phyloP scores from a whole-genome alignment of 75 land plant genomes.

The Isoetes taiwanensis region DNA sequence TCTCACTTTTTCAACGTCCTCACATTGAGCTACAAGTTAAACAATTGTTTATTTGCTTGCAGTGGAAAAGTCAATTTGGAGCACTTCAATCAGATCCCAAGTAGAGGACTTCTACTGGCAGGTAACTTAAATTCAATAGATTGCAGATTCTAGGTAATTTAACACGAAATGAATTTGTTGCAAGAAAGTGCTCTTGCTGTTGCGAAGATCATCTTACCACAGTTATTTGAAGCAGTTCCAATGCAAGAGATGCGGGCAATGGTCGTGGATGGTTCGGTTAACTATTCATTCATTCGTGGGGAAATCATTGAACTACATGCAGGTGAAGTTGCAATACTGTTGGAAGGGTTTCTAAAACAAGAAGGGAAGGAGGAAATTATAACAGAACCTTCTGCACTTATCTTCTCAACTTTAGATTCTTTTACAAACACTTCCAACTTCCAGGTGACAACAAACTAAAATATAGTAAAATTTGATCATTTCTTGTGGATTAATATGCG shows the following conservation, averaged over 20 bases:
- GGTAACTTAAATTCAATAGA: too few species aligned
- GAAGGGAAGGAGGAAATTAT: slow-evolving; percentile 19
- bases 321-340: slow-evolving; percentile 45
- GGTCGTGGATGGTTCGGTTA: slow-evolving; percentile 48
- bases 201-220: slow-evolving; percentile 62
- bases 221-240: slow-evolving; percentile 54
- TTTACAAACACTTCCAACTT: too few species aligned
- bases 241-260: slow-evolving; percentile 64
- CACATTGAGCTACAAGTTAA: too few species aligned
- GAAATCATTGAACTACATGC: slow-evolving; percentile 57
- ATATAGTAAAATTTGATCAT: too few species aligned
- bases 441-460: too few species aligned
- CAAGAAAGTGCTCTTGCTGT: slow-evolving; percentile 81
- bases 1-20: too few species aligned
- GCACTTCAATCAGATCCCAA: slow-evolving; percentile 31
- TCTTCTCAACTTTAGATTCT: too few species aligned
- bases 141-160: too few species aligned
- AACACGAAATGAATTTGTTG: too few species aligned
- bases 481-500: too few species aligned
- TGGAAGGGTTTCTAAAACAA: slow-evolving; percentile 72
- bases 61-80: too few species aligned
- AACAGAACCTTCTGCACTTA: slow-evolving; percentile 19
- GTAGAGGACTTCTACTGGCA: slow-evolving; percentile 89
- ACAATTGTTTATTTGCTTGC: too few species aligned
- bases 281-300: slow-evolving; percentile 45